Base-by-base conservation (phyloP, 495 filamentous ascomycete species). In the Aspergillus panamensis region DNA sequence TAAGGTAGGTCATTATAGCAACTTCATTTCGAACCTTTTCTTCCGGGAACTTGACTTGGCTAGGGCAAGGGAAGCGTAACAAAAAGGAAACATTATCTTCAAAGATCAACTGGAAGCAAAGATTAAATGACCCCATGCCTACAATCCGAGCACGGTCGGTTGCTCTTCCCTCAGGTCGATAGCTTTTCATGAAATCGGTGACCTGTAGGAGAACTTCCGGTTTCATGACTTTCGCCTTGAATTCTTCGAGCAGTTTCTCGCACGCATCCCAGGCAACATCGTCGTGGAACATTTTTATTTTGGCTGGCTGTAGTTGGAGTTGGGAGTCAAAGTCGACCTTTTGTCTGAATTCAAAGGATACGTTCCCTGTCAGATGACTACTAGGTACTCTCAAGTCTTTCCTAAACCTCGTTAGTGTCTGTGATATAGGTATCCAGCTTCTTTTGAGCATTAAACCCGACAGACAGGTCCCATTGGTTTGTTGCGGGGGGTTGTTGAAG, bases 1-100 rank as follows among this genome's bases (percentile, higher is more conserved):
- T 43, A 25, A 79, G 56, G 48, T 71, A 80, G 17, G 55, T 16
- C 39, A 77, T 69, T 1, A 71, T 68, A 43, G 74, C 67, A 6
- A 66, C 71, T 47, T 80, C 77, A 62, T 73, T 71, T 4, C 44
- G 53, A 14, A 75, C 52, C 53, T 75, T 73, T 29, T 71, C 70
- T 53, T 72, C 68, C 0, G 66, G 69, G 57, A 71, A 74, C 53
- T 68, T 62, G 21, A 35, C 44, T 9, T 43, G 55, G 2, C 63
- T 59, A 44, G 71, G 65, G 13, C 53, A 21, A 1, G 68, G 58
- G 39, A 71, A 64, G 14, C 69, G 62, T 16, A 67, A 61, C 8
- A 69, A 25, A 29, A 63, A 61, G 45, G 53, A 39, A 50, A 37
- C 33, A 33, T 47, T 47, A 52, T 68, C 43, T 29, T 48, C 37